Conservation (phyloP, 1,139 yeast species). For the Scheffersomyces titani region DNA sequence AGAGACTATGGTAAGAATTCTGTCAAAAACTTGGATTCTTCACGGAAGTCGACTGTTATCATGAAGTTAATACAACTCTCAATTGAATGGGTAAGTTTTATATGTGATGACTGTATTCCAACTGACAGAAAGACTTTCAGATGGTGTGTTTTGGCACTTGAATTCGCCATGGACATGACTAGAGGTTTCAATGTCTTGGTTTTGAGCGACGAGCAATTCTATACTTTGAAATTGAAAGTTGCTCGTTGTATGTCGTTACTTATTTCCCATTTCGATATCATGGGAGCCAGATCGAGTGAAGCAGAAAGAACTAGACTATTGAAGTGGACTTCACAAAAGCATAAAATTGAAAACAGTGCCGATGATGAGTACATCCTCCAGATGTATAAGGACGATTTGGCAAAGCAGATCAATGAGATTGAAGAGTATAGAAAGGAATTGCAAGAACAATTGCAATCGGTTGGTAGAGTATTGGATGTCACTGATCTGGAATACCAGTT, state of each 20-base stretch:
- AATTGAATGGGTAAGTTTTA: constrained; percentile 88
- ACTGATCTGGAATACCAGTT: constrained; percentile 86
- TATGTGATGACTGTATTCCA: constrained; percentile 93
- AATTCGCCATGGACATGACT: constrained; percentile 95
- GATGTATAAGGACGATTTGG: constrained; percentile 58
- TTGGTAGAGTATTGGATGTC: constrained; percentile 89
- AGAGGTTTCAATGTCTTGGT: constrained; percentile 87
- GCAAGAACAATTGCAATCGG: constrained; percentile 52
- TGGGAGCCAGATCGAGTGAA: constrained; percentile 95
- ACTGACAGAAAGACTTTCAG: constrained; percentile 88
- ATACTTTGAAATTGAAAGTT: constrained; percentile 72
- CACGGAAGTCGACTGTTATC: constrained; percentile 68
- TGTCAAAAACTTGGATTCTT: constrained; percentile 62
- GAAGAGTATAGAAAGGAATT: constrained; percentile 57
- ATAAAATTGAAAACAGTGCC: constrained; percentile 49
- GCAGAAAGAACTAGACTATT: constrained; percentile 62
- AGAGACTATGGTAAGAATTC: constrained; percentile 83
- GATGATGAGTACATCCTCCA: constrained; percentile 63
- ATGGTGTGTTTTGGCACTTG: constrained; percentile 95
- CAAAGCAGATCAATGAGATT: constrained; percentile 58
- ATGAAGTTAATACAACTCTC: constrained; percentile 73
- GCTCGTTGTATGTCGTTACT: constrained; percentile 93
- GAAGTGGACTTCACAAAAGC: constrained; percentile 53
- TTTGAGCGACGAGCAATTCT: constrained; percentile 75
- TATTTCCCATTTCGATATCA: constrained; percentile 94